A percentile compares a stretch with the other conserved stretches of the same genome.
phyloP scores from a whole-genome alignment of 1,284 basidiomycete genomes.

The Boletus nobilissimus region DNA sequence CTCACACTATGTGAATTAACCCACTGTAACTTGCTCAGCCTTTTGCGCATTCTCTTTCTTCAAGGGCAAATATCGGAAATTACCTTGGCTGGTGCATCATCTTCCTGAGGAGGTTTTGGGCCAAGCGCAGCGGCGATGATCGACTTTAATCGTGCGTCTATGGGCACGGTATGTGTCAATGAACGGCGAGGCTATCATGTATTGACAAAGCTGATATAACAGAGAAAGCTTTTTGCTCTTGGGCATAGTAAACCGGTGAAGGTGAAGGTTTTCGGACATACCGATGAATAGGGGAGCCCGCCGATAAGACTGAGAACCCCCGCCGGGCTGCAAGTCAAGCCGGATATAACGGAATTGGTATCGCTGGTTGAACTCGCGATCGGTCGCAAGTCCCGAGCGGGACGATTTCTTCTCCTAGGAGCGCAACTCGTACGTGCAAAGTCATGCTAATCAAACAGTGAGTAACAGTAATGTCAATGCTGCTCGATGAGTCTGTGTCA shows the following conservation, averaged over 20 bases:
- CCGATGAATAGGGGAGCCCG: conserved; percentile 26
- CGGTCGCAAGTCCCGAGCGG: conserved; percentile 35
- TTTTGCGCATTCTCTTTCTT: conserved; percentile 46
- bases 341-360: conserved; percentile 7
- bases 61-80: conserved; percentile 53
- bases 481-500: conserved; percentile 14
- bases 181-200: conserved; percentile 50
- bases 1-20: conserved; percentile 51
- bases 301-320: conserved; percentile 46
- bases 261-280: conserved; percentile 51
- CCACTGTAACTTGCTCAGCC: conserved; percentile 63
- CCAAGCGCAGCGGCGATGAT: conserved; percentile 68
- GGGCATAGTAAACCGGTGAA: conserved; percentile 49
- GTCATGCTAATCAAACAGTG: conserved; percentile 32
- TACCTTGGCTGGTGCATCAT: conserved; percentile 50
- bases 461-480: conserved; percentile 29
- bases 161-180: conserved; percentile 66
- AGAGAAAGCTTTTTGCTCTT: conserved; percentile 23
- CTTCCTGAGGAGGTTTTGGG: conserved; percentile 35
- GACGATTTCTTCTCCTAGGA: conserved; percentile 36
- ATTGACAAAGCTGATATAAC: conserved; percentile 55
- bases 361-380: conserved; percentile 20
- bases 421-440: conserved; percentile 37
- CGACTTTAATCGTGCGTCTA: conserved; percentile 60
- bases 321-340: conserved; percentile 42